Conservation (phyloP, 805 yeast species). For the Saccharomycopsis malanga region DNA sequence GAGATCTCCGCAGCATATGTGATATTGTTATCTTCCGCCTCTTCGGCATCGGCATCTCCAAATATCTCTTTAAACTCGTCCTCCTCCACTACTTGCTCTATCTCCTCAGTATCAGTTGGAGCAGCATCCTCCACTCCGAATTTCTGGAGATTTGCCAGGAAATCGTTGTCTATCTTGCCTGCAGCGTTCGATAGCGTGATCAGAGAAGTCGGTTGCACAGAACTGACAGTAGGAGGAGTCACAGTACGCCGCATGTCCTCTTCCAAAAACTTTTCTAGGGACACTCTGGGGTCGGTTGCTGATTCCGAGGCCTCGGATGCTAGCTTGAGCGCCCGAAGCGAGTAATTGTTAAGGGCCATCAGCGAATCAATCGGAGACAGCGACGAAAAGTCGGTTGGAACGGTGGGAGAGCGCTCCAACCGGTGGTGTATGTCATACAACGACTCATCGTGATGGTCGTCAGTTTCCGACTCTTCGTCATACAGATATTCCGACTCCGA, state of each 20-base stretch:
- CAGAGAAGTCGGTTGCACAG: neutral
- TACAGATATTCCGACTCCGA: slow-evolving; percentile 18
- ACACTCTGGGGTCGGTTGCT: neutral
- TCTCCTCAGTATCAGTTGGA: slow-evolving; percentile 1
- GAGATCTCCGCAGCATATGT: slow-evolving; percentile 27
- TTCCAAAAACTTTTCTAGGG: neutral
- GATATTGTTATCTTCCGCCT: slow-evolving; percentile 26
- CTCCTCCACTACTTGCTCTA: slow-evolving; percentile 4
- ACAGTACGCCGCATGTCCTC: too few species aligned
- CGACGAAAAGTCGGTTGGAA: neutral
- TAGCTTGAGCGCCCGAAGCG: too few species aligned
- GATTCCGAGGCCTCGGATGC: neutral
- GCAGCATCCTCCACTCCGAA: neutral
- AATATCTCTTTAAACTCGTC: slow-evolving; percentile 20
- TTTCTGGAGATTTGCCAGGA: neutral
- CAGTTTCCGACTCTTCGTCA: neutral
- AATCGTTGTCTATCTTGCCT: neutral
- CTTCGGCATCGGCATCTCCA: slow-evolving; percentile 29
- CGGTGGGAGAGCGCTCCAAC: neutral
- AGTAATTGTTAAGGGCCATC: neutral
- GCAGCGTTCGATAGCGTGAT: slow-evolving; percentile 5
- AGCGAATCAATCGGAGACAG: neutral
- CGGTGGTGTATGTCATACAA: too few species aligned
- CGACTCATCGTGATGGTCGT: too few species aligned
- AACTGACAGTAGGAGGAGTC: neutral